These are phyloP conservation scores for Chlorella sp. DNA, from an alignment of 139 green algal species.

Conservation along the genomic window DNA sequence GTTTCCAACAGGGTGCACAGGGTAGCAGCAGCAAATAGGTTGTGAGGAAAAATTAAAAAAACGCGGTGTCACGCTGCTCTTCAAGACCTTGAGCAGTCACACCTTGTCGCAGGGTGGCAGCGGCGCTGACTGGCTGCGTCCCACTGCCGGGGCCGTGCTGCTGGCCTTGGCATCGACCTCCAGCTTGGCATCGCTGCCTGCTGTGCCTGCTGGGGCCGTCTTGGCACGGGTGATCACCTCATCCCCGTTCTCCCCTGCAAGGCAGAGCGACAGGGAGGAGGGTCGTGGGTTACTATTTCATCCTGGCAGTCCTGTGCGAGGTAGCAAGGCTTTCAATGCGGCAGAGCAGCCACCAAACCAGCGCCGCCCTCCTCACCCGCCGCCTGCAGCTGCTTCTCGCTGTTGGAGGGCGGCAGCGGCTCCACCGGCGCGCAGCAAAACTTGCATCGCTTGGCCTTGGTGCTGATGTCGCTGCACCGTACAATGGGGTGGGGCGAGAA, in stretches of 20 bases:
- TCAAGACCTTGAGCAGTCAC: no score
- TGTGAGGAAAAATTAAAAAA: no score
- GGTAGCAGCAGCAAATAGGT: no score
- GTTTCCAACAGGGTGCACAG: no score
- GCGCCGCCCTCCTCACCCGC: not conserved
- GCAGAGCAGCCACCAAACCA: no score
- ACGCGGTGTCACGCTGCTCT: no score
- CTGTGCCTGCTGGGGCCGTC: not conserved
- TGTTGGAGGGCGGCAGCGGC: not conserved
- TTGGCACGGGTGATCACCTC: not conserved
- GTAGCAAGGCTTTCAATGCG: no score
- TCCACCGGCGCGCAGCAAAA: not conserved
- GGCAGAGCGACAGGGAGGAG: no score
- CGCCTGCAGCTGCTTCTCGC: not conserved
- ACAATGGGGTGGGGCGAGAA: not conserved
- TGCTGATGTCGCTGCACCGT: not conserved
- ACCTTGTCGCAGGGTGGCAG: not conserved
- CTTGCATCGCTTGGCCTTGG: slow-evolving; percentile 4
- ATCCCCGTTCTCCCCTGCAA: not conserved
- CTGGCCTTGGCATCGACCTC: not conserved
- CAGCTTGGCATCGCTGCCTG: not conserved
- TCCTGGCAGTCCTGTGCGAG: no score
- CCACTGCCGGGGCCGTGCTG: no score
- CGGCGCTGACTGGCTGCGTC: not conserved
- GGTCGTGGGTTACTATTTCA: no score